Base-by-base conservation (phyloP, 2,329 filamentous ascomycete species). In the Aureobasidium leucospermi region DNA sequence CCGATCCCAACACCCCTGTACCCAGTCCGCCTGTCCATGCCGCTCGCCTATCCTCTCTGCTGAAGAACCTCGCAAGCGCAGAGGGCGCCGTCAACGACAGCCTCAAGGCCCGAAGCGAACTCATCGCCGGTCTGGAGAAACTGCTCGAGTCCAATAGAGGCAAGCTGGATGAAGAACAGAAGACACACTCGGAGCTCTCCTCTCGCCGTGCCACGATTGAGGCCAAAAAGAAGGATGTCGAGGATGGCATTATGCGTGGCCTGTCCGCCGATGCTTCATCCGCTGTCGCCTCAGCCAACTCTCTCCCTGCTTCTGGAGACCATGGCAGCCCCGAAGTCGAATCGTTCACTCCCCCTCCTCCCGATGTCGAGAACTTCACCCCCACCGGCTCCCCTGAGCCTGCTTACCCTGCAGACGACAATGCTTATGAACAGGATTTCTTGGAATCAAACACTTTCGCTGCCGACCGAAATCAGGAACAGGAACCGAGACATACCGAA, bases 11-110 rank as follows among this genome's bases (percentile, higher is more conserved):
- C 31, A 82, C 81, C 0, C 78, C 83, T 1, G 78, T 87, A 1
- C 90, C 93, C 0, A 88, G 90, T 0, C 87, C 92, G 0, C 92
- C 94, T 1, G 92, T 99, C 19, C 90, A 96, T 69, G 94, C 94
- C 1, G 93, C 93, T 13, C 87, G 90, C 31, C 82, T 99, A 8
- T 92, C 89, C 64, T 88, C 90, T 2, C 80, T 99, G n/a, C 81
- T 97, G 58, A 96, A 94, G 76, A 88, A 86, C 6, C 81, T 99
- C 16, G 90, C 90, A 19, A 89, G 84, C 64, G 94, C 94, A 3
- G 92, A 99, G 73, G 89, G 85, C 58, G 91, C 93, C 0, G 88
- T 97, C 1, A 86, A 89, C 2, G 90, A 96, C 67, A 90, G 88
- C 65, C 90, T 99, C 70, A 92, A 93, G 70, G 90, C 91, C 2